Evolutionary conservation across 2,329 filamentous ascomycete genomes (phyloP).

Genomic region (Colletotrichum gigasporum): DNA sequence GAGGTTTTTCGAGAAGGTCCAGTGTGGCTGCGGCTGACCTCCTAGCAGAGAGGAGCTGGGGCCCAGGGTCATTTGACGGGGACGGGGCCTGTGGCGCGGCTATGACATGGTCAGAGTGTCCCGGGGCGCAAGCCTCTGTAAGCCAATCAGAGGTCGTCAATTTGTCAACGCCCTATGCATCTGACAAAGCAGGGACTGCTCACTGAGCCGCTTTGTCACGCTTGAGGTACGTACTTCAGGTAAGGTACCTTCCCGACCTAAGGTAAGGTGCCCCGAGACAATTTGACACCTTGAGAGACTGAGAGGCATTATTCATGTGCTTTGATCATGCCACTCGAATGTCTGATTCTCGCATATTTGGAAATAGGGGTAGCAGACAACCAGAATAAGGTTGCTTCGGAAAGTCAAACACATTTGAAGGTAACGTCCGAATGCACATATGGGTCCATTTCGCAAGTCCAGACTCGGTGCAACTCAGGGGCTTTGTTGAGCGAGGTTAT

Average conservation of each 20-base stretch:
- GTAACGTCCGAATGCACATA: too few relatives aligned
- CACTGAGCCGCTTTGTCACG: too few relatives aligned
- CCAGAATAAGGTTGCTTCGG: background rate
- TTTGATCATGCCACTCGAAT: background rate
- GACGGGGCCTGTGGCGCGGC: conserved; percentile 25
- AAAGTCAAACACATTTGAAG: background rate
- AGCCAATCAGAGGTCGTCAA: conserved; percentile 20
- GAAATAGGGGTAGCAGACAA: background rate
- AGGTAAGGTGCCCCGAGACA: background rate
- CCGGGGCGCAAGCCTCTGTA: background rate
- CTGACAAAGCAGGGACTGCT: conserved; percentile 31
- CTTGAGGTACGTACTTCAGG: background rate
- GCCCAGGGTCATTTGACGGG: conserved; percentile 27
- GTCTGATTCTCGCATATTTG: background rate
- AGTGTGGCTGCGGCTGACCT: conserved; percentile 9
- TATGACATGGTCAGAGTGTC: conserved; percentile 25
- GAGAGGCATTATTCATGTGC: background rate
- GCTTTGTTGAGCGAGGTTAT: too few relatives aligned
- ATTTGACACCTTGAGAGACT: background rate
- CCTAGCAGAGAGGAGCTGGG: conserved; percentile 22
- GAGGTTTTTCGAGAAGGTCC: conserved; percentile 18
- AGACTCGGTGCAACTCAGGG: too few relatives aligned
- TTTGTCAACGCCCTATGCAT: conserved; percentile 16
- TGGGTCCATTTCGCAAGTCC: too few relatives aligned
- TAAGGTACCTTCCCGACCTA: too few relatives aligned